Percentiles rank a stretch among this genome's conserved stretches.
Conservation (phyloP, 202 grass and related monocot species). For the Elaeis oleifera region DNA sequence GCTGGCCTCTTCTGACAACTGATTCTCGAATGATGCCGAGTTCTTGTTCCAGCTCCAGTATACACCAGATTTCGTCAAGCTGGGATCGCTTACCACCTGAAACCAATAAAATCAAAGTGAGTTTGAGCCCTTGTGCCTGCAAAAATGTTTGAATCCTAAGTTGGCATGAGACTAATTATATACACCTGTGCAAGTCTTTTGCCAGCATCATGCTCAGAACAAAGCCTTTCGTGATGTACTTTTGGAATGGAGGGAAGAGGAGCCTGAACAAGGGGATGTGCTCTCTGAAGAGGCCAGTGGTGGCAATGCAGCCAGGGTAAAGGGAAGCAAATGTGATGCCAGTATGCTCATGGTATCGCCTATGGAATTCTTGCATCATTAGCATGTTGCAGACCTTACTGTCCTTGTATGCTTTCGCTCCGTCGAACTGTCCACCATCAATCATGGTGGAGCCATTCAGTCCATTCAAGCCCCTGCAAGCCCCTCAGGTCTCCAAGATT, state of each 20-base stretch:
- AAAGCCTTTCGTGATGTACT: constrained; percentile 96
- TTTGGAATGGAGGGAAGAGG: constrained; percentile 91
- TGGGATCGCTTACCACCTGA: constrained; percentile 73
- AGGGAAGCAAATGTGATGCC: constrained; percentile 81
- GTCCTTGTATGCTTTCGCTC: constrained; percentile 98
- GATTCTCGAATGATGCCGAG: constrained; percentile 93
- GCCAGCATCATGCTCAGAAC: constrained; percentile 92
- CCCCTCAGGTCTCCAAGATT: constrained; percentile 74
- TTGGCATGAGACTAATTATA: background rate
- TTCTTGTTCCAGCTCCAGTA: constrained; percentile 99
- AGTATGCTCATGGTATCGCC: constrained; percentile 79
- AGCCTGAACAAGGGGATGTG: constrained; percentile 78
- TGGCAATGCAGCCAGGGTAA: constrained; percentile 95
- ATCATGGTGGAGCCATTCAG: constrained; percentile 61
- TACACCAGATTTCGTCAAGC: constrained; percentile 57
- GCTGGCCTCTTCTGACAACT: constrained; percentile 88
- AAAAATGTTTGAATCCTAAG: too few species aligned
- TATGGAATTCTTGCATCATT: constrained; percentile 96
- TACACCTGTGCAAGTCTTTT: constrained; percentile 78
- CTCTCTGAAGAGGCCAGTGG: constrained; percentile 76
- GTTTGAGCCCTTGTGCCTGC: background rate
- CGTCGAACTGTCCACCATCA: constrained; percentile 82
- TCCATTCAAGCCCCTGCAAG: constrained; percentile 66
- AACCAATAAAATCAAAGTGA: background rate
- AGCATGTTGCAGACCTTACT: constrained; percentile 99